phyloP scores from a whole-genome alignment of 2,329 filamentous ascomycete genomes.

The Diaporthe longicolla region DNA sequence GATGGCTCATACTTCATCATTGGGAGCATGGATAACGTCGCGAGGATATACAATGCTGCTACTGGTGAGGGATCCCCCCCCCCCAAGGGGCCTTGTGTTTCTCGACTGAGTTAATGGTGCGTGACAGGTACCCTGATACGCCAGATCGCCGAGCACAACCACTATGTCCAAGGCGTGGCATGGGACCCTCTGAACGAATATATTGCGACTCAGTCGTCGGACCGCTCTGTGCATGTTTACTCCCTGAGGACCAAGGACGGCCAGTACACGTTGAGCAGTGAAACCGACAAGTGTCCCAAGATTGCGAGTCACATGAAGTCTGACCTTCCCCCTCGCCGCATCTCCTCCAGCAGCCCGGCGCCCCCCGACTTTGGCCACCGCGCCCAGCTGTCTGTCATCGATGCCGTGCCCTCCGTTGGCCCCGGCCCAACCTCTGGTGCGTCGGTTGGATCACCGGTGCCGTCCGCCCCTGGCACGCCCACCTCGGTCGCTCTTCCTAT shows the following conservation, averaged over 20 bases:
- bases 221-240: conserved; percentile 98
- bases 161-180: conserved; percentile 97
- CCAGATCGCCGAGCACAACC: conserved; percentile 96
- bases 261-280: conserved; percentile 81
- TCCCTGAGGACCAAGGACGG: conserved; percentile 96
- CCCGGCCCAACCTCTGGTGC: conserved; percentile 48
- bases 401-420: conserved; percentile 57
- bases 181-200: conserved; percentile 99
- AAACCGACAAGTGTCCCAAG: conserved; percentile 79
- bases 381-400: conserved; percentile 72
- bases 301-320: conserved; percentile 84
- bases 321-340: conserved; percentile 91
- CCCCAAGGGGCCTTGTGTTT: background rate
- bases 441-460: conserved; percentile 83
- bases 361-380: conserved; percentile 84
- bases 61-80: conserved; percentile 71
- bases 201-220: conserved; percentile 97
- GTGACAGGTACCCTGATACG: conserved; percentile 75
- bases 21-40: conserved; percentile 99
- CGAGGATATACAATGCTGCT: conserved; percentile 94
- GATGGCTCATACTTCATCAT: conserved; percentile 97
- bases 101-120: background rate
- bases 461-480: conserved; percentile 94
- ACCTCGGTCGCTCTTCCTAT: conserved; percentile 91
- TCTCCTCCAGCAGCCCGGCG: conserved; percentile 92